Percentiles rank a stretch among this genome's conserved stretches.
Evolutionary conservation across 768 basidiomycete genomes (phyloP).

Genomic region (Lyophyllum atratum): DNA sequence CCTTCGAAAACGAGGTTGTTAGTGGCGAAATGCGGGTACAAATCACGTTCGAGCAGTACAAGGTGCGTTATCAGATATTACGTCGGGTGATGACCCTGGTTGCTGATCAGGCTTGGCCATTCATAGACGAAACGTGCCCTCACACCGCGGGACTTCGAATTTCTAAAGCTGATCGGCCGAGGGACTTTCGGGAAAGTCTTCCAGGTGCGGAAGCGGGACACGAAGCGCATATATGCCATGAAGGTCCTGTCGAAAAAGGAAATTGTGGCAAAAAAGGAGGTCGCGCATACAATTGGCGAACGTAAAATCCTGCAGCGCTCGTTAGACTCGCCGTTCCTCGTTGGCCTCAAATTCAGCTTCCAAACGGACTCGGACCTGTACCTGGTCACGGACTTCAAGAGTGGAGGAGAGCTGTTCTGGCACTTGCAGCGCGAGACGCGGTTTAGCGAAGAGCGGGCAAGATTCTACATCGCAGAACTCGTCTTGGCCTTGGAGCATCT

Average conservation of each 20-base stretch:
- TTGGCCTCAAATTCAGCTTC: slow-evolving; percentile 97
- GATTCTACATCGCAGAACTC: slow-evolving; percentile 97
- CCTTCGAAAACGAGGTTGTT: slow-evolving; percentile 79
- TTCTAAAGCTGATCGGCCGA: slow-evolving; percentile 96
- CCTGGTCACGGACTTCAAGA: slow-evolving; percentile 98
- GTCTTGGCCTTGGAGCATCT: slow-evolving; percentile 94
- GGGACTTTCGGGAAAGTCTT: slow-evolving; percentile 99
- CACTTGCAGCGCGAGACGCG: slow-evolving; percentile 95
- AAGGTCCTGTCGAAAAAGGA: slow-evolving; percentile 99
- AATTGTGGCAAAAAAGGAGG: slow-evolving; percentile 98
- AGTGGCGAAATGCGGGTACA: slow-evolving; percentile 95
- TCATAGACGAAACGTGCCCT: slow-evolving; percentile 78
- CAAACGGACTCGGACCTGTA: slow-evolving; percentile 95
- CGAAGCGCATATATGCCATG: slow-evolving; percentile 99
- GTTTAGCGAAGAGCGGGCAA: slow-evolving; percentile 89
- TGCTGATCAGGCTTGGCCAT: slow-evolving; percentile 15
- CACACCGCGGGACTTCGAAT: slow-evolving; percentile 96
- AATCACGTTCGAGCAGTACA: slow-evolving; percentile 89
- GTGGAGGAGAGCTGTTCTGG: slow-evolving; percentile 98
- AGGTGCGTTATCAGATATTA: slow-evolving; percentile 53
- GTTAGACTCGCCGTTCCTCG: slow-evolving; percentile 93
- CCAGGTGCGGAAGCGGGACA: slow-evolving; percentile 98
- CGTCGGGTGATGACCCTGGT: slow-evolving; percentile 7
- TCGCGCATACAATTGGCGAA: slow-evolving; percentile 98
- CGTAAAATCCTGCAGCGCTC: slow-evolving; percentile 97